Percentiles rank a stretch among this genome's conserved stretches.
phyloP scores from a whole-genome alignment of 176 grass and related monocot genomes.

The Thalia dealbata region DNA sequence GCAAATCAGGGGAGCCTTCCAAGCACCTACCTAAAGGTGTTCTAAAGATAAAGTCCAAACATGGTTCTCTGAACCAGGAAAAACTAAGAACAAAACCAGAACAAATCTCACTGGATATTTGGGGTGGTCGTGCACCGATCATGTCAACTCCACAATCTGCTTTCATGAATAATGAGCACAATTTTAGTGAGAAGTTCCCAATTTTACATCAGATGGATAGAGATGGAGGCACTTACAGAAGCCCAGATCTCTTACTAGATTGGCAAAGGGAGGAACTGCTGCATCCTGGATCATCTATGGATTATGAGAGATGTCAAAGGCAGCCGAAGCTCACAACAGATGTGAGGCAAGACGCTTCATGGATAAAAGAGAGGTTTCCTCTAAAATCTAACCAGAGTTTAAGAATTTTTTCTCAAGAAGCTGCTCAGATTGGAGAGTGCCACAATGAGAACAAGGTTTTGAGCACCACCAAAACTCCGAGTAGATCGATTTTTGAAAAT shows the following conservation, averaged over 20 bases:
- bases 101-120: neutral
- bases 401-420: slow-evolving; percentile 7
- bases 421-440: neutral
- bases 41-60: slow-evolving; percentile 18
- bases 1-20: neutral
- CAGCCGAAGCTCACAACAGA: neutral
- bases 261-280: neutral
- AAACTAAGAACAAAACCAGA: neutral
- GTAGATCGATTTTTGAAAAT: neutral
- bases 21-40: slow-evolving; percentile 12
- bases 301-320: slow-evolving; percentile 5
- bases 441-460: neutral
- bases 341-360: neutral
- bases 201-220: neutral
- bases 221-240: slow-evolving; percentile 12
- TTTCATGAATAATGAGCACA: neutral
- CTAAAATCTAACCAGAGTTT: neutral
- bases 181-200: neutral
- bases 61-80: neutral
- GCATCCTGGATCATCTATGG: neutral
- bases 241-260: neutral
- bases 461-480: neutral
- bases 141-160: neutral
- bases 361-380: neutral
- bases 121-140: neutral